Evolutionary conservation across 139 green algal genomes (phyloP), one percentile per base, ranked within the genome.

Genomic region (Gonium pectorale): DNA sequence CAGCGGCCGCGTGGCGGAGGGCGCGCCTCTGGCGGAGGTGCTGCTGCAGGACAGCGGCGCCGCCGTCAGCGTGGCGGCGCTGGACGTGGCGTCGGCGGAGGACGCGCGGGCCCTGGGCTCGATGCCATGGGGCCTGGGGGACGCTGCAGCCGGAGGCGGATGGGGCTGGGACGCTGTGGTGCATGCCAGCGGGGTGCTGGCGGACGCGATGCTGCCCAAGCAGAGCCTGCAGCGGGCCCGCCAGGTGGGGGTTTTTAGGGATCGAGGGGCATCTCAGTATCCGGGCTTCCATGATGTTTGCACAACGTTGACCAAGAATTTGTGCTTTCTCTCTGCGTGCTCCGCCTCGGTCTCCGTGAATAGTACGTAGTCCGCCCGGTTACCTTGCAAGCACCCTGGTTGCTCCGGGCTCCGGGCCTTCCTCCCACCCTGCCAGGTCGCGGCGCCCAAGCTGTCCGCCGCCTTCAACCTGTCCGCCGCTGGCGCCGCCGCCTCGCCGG

Each of bases 101-200:
- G 87, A 87, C 46, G 62, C 67, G 35, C 37, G 3, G 9, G 52
- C 17, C 29, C 44, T 84, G 31, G 69, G n/a, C n/a, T n/a, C n/a
- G n/a, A n/a, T n/a, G n/a, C n/a, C n/a, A n/a, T n/a, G n/a, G n/a
- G n/a, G n/a, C n/a, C n/a, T n/a, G n/a, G n/a, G n/a, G n/a, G n/a
- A n/a, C n/a, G n/a, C n/a, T n/a, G n/a, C n/a, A n/a, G n/a, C n/a
- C n/a, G n/a, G n/a, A n/a, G n/a, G n/a, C 33, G 46, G n/a, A 0
- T n/a, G 46, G n/a, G 35, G 62, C 38, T 81, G 46, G 79, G 89
- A 89, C 21, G 77, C 86, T 3, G 54, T 94, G 38, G 41, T 94
- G 17, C 91, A 94, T 79, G 89, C 89, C 2, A 86, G 79, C 21
- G 91, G 91, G 24, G 86, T 91, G 41, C 83, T 94, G 52, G 79